These are phyloP conservation scores for Sordaria brevicollis DNA, from an alignment of 495 filamentous ascomycete species.

Conservation along the genomic window DNA sequence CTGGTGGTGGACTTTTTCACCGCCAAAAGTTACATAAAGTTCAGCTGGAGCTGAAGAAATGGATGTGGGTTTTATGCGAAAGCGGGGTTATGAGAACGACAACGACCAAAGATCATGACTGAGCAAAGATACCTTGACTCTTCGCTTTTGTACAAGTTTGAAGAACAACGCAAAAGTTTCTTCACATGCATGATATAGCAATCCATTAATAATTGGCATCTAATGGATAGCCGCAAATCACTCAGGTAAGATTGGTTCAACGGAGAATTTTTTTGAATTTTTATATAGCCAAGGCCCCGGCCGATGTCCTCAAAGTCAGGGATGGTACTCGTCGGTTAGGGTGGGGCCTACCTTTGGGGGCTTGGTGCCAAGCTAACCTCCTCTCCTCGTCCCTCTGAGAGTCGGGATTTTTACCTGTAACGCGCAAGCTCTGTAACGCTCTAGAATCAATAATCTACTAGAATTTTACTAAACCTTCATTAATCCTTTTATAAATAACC, in stretches of 20 bases:
- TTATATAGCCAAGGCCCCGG: not conserved
- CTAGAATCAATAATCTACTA: too few relatives aligned
- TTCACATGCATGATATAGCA: not conserved
- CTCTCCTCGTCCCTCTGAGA: too few relatives aligned
- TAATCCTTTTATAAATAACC: too few relatives aligned
- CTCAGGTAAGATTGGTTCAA: not conserved
- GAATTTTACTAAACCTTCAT: too few relatives aligned
- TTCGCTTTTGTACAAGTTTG: not conserved
- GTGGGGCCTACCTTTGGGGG: too few relatives aligned
- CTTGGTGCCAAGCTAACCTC: too few relatives aligned
- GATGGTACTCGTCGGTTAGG: too few relatives aligned
- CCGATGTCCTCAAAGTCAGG: not conserved
- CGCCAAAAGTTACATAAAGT: not conserved
- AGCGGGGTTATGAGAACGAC: not conserved
- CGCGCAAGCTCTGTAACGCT: too few relatives aligned
- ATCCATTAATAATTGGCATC: not conserved
- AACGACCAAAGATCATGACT: not conserved
- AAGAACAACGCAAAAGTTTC: not conserved
- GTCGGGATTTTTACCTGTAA: too few relatives aligned
- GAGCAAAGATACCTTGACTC: not conserved
- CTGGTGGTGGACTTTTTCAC: not conserved
- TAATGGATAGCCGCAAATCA: not conserved
- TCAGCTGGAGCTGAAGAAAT: not conserved
- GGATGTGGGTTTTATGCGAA: not conserved
- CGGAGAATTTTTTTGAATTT: too few relatives aligned